Base-by-base conservation (phyloP, 352 stramenopile species). In the Phytopythium oedochilum region DNA sequence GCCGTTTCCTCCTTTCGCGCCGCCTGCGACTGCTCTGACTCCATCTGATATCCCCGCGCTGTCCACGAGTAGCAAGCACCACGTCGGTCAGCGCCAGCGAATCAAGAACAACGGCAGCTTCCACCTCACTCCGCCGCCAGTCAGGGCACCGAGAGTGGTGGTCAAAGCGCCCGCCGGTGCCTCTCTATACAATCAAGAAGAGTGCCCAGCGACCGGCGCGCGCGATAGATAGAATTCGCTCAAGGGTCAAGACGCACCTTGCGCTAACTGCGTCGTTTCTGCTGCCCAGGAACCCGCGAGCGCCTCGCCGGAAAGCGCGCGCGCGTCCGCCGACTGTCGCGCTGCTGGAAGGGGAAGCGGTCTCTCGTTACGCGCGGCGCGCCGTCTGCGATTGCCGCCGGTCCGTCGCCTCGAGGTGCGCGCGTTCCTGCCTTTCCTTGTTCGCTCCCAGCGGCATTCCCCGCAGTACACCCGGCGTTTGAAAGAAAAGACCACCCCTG, bases 31-130 rank as follows among this genome's bases (percentile, higher is more conserved):
- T 28, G 42, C 11, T 48, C 42, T 25, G 42, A 48, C 42, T 48
- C 42, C 42, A 48, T 48, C 23, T 48, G 42, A 48, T 31, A 48
- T 48, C 42, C 42, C 3, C 42, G 25, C 25, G 42, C 42, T 48
- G 25, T 10, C 15, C 42, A 48, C 11, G 26, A 32, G 9, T 15
- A 22, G 20, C 11, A 6, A n/a, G 1, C 23, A 22, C 15, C 25
- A 15, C 23, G 42, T 34, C 25, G 6, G 42, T 48, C 42, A 44
- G 38, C n/a, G 26, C n/a, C 17, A 25, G 38, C 38, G 42, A 7
- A 25, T n/a, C 42, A 29, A 48, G 22, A 31, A 18, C 22, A 9
- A 12, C n/a, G n/a, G 20, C 40, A 47, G 40, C 10, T 10, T 20
- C 11, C 40, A 7, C 5, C 1, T 28, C 35, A 14, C 5, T 28